A percentile compares a stretch with the other conserved stretches of the same genome.
phyloP scores from a whole-genome alignment of 1,284 basidiomycete species.

The Pisolithus thermaeus region DNA sequence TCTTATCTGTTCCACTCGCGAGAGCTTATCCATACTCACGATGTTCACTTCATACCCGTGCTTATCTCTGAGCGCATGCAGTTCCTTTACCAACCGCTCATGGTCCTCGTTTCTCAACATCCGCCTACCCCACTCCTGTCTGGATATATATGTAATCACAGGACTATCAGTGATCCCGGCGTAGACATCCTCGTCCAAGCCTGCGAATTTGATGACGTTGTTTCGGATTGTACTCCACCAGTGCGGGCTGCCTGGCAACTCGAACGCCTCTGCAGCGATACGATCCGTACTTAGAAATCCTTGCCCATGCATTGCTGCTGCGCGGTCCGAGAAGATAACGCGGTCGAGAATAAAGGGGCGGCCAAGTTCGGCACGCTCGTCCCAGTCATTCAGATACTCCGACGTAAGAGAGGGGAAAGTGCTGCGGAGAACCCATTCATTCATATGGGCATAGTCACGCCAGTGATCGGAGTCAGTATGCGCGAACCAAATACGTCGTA shows the following conservation, averaged over 20 bases:
- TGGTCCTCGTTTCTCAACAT: conserved; percentile 63
- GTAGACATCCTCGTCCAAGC: conserved; percentile 38
- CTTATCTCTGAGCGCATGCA: conserved; percentile 58
- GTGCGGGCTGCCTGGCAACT: conserved; percentile 62
- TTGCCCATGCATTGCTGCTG: conserved; percentile 69
- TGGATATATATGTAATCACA: conserved; percentile 84
- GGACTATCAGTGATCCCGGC: conserved; percentile 37
- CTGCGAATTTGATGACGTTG: conserved; percentile 67
- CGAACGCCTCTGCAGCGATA: conserved; percentile 69
- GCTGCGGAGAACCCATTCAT: conserved; percentile 70
- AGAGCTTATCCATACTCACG: conserved; percentile 76
- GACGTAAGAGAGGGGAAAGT: conserved; percentile 72
- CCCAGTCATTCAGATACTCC: conserved; percentile 78
- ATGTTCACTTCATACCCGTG: conserved; percentile 84
- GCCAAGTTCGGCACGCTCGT: conserved; percentile 64
- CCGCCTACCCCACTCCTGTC: conserved; percentile 82
- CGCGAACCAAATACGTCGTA: conserved; percentile 70
- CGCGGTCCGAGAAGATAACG: conserved; percentile 77
- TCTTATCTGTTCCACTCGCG: conserved; percentile 70
- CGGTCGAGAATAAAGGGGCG: conserved; percentile 77
- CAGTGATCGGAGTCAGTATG: conserved; percentile 70
- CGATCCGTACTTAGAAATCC: conserved; percentile 68
- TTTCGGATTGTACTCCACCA: conserved; percentile 80
- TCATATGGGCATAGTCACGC: conserved; percentile 84
- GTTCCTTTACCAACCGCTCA: conserved; percentile 55